Evolutionary conservation across 305 asterid genomes (phyloP).

Genomic region (Fraxinus xanthoxyloides): DNA sequence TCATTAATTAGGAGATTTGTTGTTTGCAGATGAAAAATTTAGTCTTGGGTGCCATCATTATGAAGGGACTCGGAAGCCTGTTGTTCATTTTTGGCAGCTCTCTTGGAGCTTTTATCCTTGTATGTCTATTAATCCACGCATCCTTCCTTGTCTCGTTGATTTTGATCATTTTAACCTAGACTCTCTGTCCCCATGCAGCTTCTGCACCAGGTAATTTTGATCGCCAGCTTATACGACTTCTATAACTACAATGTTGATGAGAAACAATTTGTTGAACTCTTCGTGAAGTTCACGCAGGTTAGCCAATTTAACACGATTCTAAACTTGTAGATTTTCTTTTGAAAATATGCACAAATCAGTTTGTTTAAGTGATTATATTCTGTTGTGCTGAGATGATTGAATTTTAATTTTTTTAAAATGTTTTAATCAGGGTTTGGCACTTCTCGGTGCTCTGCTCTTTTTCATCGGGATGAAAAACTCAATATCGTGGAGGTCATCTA

Average conservation of each 20-base stretch:
- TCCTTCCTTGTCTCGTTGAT: not conserved
- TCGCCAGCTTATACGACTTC: slow-evolving; percentile 76
- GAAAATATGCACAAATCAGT: not conserved
- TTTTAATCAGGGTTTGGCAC: slow-evolving; percentile 55
- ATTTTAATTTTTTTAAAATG: not conserved
- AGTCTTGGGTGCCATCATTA: slow-evolving; percentile 57
- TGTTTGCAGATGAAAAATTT: slow-evolving; percentile 58
- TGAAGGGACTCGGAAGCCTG: slow-evolving; percentile 76
- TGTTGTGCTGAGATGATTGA: not conserved
- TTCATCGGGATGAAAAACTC: slow-evolving; percentile 88
- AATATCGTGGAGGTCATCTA: slow-evolving; percentile 55
- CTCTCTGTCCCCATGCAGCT: slow-evolving; percentile 35
- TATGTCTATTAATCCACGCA: slow-evolving; percentile 16
- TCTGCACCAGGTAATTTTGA: slow-evolving; percentile 62
- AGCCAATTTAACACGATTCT: not conserved
- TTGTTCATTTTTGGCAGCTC: slow-evolving; percentile 71
- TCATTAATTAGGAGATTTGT: slow-evolving; percentile 13
- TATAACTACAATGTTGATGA: slow-evolving; percentile 78
- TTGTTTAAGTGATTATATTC: not conserved
- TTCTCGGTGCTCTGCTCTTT: slow-evolving; percentile 74
- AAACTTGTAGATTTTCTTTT: not conserved
- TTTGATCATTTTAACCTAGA: not conserved
- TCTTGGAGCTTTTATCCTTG: slow-evolving; percentile 74
- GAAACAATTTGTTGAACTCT: slow-evolving; percentile 60
- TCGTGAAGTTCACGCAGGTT: slow-evolving; percentile 47